Base-by-base conservation (phyloP, 2,329 filamentous ascomycete genomes). In the Ceratocystis harringtonii region DNA sequence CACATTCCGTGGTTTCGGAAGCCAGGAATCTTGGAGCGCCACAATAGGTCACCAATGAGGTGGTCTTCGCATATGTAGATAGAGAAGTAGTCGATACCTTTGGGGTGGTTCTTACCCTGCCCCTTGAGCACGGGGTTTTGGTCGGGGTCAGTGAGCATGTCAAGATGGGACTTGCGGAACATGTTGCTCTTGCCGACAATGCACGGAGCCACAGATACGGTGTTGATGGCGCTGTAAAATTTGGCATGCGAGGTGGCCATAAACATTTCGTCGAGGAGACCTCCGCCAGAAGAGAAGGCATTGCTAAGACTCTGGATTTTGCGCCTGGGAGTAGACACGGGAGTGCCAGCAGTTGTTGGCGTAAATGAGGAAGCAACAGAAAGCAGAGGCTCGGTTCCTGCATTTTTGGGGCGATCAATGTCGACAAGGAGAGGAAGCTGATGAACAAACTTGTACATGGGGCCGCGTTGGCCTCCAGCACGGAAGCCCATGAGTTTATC, bases 41-140 rank as follows among this genome's bases (percentile, higher is more conserved):
- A 99, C 3, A 99, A 80, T 0, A 94, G 77, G 70, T 99, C 94
- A 12, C 92, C 92, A 65, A 99, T 96, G 28, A 96, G 78, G 72
- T 99, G 94, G 72, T 99, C 94, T 74, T 99, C 95, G 77, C 94
- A 99, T 72, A 99, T 97, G 72, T 96, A 95, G 69, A 90, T 82
- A 2, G 90, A 95, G 76, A 99, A 99, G 76, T 86, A 92, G 75
- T 97, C 91, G 69, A 99, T 86, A 0, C 94, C 95, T 70, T 80
- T 74, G 71, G 77, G 67, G 65, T 75, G 69, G 71, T 77, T 71
- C 57, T 73, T 70, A 68, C 73, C 71, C 36, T 65, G 62, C 43
- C 43, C 43, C 19, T 41, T 32, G 69, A 78, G 73, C 68, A 77
- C 70, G 30, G 76, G 78, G 70, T 79, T 80, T 69, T 72, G 75